phyloP scores from a whole-genome alignment of 2,329 filamentous ascomycete species.

The Alternaria atra region DNA sequence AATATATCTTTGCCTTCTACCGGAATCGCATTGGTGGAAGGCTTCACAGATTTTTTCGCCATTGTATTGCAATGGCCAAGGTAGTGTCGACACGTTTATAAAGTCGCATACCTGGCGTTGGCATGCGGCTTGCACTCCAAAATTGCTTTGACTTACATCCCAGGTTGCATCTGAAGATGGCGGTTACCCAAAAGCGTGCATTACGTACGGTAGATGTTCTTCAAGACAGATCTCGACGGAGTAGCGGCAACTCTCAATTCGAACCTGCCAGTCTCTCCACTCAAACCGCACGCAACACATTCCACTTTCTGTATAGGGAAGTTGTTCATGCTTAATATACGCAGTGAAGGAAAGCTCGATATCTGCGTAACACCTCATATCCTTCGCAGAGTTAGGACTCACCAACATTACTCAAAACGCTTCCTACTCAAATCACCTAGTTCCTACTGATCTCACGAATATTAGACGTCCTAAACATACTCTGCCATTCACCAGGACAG shows the following conservation, averaged over 20 bases:
- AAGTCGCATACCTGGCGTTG: neutral
- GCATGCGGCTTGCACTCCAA: neutral
- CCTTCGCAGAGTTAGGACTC: neutral
- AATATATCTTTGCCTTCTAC: no score
- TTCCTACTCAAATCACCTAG: neutral
- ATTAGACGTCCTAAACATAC: no score
- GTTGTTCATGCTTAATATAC: neutral
- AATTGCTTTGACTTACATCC: neutral
- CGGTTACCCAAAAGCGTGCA: no score
- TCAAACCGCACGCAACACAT: neutral
- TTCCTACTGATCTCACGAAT: neutral
- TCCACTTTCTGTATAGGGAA: neutral
- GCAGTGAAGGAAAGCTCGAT: neutral
- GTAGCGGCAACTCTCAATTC: neutral
- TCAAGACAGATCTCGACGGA: neutral
- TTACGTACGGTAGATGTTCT: neutral
- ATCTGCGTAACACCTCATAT: neutral
- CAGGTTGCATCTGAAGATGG: neutral
- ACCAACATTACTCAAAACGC: neutral
- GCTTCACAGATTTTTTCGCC: no score
- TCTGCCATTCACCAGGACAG: neutral
- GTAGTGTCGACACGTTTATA: neutral
- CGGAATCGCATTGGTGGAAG: no score
- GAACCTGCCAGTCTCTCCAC: neutral
- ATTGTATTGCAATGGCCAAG: neutral